Percentiles rank a stretch among this genome's conserved stretches.
phyloP scores from a whole-genome alignment of 306 rosid species.

The Citrullus colocynthis region DNA sequence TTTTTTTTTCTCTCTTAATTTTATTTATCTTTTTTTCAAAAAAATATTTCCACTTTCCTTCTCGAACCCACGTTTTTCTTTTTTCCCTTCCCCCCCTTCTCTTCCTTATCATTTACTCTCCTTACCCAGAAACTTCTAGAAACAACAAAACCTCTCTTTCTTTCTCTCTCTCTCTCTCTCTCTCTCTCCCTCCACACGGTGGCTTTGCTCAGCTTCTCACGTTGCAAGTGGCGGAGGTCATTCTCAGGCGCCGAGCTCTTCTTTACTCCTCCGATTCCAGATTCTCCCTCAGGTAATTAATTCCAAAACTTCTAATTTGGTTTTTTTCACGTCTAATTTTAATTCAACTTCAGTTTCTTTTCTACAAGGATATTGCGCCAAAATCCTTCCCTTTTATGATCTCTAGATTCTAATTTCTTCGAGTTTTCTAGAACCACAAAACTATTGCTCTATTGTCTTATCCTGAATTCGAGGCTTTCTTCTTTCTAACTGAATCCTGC shows the following conservation, averaged over 20 bases:
- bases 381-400: no score
- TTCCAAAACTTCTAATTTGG: not conserved
- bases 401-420: no score
- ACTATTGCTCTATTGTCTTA: no score
- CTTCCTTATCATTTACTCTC: constrained; percentile 15
- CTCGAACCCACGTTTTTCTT: constrained; percentile 36
- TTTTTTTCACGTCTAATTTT: no score
- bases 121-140: constrained; percentile 71
- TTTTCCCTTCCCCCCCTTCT: not conserved
- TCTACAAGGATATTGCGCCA: not conserved
- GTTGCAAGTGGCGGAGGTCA: constrained; percentile 1
- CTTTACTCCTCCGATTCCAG: not conserved
- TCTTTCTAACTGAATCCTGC: no score
- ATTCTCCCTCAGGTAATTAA: not conserved
- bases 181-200: not conserved
- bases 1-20: no score
- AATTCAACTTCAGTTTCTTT: not conserved
- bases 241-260: not conserved
- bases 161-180: constrained; percentile 8
- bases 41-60: constrained; percentile 21
- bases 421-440: not conserved
- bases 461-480: no score
- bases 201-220: not conserved
- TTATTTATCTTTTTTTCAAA: not conserved
- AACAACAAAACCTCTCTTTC: constrained; percentile 23